phyloP scores from a whole-genome alignment of 345 rosid genomes.

The Hibiscus mutabilis region DNA sequence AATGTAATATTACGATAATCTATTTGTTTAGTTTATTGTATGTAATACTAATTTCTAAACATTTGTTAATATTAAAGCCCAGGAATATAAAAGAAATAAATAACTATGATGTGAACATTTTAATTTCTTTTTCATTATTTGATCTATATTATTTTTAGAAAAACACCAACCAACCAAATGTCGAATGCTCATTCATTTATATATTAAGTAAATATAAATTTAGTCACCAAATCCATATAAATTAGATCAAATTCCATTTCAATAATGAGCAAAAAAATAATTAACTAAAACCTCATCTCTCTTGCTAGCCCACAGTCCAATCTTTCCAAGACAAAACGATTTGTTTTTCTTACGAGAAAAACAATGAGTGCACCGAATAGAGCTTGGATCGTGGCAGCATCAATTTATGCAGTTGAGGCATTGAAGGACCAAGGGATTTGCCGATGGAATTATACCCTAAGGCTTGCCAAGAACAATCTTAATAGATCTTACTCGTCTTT shows the following conservation, averaged over 20 bases:
- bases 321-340: background rate
- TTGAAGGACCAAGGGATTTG: constrained; percentile 9
- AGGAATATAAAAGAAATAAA: no score
- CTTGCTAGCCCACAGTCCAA: background rate
- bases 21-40: no score
- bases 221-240: constrained; percentile 3
- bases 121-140: no score
- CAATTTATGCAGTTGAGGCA: constrained; percentile 1
- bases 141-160: no score
- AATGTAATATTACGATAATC: no score
- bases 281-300: background rate
- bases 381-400: constrained; percentile 6
- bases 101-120: no score
- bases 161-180: background rate
- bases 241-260: background rate
- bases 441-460: background rate
- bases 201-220: background rate
- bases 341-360: background rate
- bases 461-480: background rate
- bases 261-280: background rate
- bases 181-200: background rate
- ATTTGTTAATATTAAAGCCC: no score
- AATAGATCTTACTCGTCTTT: background rate
- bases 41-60: no score
- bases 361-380: background rate